Base-by-base conservation (phyloP, 768 basidiomycete genomes). In the Phylloporus scabripes region DNA sequence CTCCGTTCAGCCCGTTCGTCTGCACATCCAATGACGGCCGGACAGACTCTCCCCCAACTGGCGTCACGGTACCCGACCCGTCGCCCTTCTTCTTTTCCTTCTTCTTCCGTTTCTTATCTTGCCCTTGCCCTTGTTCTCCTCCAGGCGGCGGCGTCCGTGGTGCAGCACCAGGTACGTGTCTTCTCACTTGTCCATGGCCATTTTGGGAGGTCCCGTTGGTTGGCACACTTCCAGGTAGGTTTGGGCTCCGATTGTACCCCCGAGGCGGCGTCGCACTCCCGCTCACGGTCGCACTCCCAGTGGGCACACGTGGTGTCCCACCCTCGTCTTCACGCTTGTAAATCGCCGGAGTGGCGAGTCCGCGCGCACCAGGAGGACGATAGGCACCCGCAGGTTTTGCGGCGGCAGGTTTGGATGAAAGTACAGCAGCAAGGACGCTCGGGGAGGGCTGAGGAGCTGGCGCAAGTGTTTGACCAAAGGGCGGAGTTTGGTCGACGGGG, bases 291-390 rank as follows among this genome's bases (percentile, higher is more conserved):
- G 78, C 74, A 17, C 68, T 77, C n/a, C 64, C 63, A 7, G 70
- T 71, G 46, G 77, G 76, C n/a, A 73, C 62, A 15, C 70, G 72
- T 7, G 82, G 75, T 2, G 74, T 70, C 2, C 85, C 89, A 33
- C 88, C 89, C 60, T 95, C 92, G 54, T 96, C 95, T 63, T 93
- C 91, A 15, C 94, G 80, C 69, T 88, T 92, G 73, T 85, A 98
- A 31, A 88, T 87, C 3, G 83, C 75, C 1, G 94, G 92, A 1
- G 94, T 93, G 39, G 87, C 81, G 1, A 88, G 76, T 0, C 95
- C 95, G 5, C 95, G 79, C 1, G 93, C 92, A 10, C 93, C 93
- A 10, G 93, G 95, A 0, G 95, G 95, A 0, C 94, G 78, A 67
- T 98, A 97, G 0, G 94, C 90, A 15, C 91, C 94, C 0, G 85